Evolutionary conservation across 2,329 filamentous ascomycete genomes (phyloP).

Genomic region (Elsinoe fawcettii): DNA sequence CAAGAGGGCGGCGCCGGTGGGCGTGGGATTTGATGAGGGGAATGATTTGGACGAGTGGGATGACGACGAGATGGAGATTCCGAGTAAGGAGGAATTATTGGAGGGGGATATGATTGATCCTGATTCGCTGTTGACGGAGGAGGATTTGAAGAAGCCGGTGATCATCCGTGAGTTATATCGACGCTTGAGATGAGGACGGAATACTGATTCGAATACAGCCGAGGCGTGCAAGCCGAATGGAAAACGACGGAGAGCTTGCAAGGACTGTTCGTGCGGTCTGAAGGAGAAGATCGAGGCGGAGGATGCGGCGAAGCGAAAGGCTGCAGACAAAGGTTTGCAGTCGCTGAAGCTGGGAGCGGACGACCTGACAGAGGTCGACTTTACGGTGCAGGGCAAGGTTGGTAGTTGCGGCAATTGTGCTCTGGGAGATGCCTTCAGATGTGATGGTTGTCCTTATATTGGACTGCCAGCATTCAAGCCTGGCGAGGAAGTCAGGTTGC

Average conservation of each 20-base stretch:
- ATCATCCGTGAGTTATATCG: slow-evolving; percentile 56
- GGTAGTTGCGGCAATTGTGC: slow-evolving; percentile 93
- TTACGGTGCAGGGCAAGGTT: slow-evolving; percentile 94
- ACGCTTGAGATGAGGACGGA: not conserved
- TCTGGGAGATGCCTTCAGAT: slow-evolving; percentile 71
- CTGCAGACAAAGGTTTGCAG: slow-evolving; percentile 57
- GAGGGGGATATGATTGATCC: slow-evolving; percentile 82
- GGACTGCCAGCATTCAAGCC: slow-evolving; percentile 94
- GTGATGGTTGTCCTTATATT: slow-evolving; percentile 69
- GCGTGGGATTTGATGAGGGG: slow-evolving; percentile 59
- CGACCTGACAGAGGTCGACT: slow-evolving; percentile 86
- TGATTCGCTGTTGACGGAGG: slow-evolving; percentile 74
- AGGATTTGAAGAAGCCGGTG: slow-evolving; percentile 70
- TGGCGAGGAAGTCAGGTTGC: slow-evolving; percentile 81
- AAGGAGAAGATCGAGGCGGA: slow-evolving; percentile 80
- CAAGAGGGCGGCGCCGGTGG: slow-evolving; percentile 41
- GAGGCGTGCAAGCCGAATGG: slow-evolving; percentile 82
- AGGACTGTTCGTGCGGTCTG: slow-evolving; percentile 94
- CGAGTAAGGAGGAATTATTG: slow-evolving; percentile 40
- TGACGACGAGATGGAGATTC: slow-evolving; percentile 30
- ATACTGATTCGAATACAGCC: slow-evolving; percentile 45
- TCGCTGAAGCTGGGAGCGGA: slow-evolving; percentile 64
- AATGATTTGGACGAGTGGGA: slow-evolving; percentile 45
- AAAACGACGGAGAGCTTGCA: slow-evolving; percentile 87
- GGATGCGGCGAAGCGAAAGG: slow-evolving; percentile 59